A percentile compares a stretch with the other conserved stretches of the same genome.
Conservation (phyloP, 1,139 yeast species). For the Kodamaea fungicola region DNA sequence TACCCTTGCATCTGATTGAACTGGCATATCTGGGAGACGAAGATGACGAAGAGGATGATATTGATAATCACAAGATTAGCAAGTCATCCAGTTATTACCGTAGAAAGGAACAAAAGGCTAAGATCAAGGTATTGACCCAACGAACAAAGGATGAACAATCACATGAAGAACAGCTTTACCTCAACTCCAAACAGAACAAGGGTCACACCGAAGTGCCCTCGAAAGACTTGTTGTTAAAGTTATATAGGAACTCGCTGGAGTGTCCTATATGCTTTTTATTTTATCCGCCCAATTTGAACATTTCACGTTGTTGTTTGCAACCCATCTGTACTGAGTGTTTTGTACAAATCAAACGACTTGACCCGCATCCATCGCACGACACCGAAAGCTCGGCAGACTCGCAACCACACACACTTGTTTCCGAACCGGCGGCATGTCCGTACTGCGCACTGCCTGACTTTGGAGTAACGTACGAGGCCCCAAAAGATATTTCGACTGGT, state of each 20-base stretch:
- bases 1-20: slow-evolving; percentile 59
- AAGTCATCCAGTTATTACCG: slow-evolving; percentile 46
- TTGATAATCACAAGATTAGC: slow-evolving; percentile 56
- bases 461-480: slow-evolving; percentile 76
- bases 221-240: slow-evolving; percentile 28
- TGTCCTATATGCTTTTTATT: slow-evolving; percentile 94
- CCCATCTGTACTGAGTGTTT: slow-evolving; percentile 96
- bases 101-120: slow-evolving; percentile 52
- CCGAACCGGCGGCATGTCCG: slow-evolving; percentile 91
- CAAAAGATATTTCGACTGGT: slow-evolving; percentile 54
- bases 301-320: slow-evolving; percentile 88
- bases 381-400: slow-evolving; percentile 14
- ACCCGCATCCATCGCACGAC: slow-evolving; percentile 95
- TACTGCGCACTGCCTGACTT: slow-evolving; percentile 87
- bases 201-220: slow-evolving; percentile 24
- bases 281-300: slow-evolving; percentile 75
- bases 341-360: slow-evolving; percentile 88
- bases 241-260: slow-evolving; percentile 69
- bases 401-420: slow-evolving; percentile 62
- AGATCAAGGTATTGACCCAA: slow-evolving; percentile 47
- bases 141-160: slow-evolving; percentile 51
- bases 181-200: slow-evolving; percentile 31
- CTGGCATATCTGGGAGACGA: slow-evolving; percentile 54
- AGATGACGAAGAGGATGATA: slow-evolving; percentile 50
- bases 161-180: slow-evolving; percentile 47